A percentile compares a stretch with the other conserved stretches of the same genome.
phyloP scores from a whole-genome alignment of 768 basidiomycete species.

The Amanita rimosa region DNA sequence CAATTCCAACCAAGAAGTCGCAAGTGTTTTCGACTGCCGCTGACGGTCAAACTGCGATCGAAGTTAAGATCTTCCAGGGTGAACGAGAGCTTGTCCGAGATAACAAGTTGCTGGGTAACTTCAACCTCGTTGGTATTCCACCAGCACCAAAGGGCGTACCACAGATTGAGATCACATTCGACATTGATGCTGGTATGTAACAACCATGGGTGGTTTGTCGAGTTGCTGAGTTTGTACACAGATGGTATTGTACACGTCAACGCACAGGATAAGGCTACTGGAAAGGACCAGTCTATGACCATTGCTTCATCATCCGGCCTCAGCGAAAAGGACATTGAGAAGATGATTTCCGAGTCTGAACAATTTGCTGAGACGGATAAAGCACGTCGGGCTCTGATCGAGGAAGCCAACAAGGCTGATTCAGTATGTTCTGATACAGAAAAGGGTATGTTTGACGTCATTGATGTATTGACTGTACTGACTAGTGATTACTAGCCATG shows the following conservation, averaged over 20 bases:
- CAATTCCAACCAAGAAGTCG: conserved; percentile 99
- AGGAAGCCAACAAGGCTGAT: conserved; percentile 95
- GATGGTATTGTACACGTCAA: conserved; percentile 96
- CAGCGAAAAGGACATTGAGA: conserved; percentile 92
- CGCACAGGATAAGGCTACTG: conserved; percentile 89
- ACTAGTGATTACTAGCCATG: conserved; percentile 48
- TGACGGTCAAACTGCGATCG: conserved; percentile 98
- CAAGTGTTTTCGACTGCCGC: conserved; percentile 99
- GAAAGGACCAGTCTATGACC: conserved; percentile 91
- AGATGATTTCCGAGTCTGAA: conserved; percentile 93
- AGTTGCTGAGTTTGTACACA: conserved; percentile 14
- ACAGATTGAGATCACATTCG: conserved; percentile 85
- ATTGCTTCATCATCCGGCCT: conserved; percentile 97
- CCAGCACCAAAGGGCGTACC: conserved; percentile 76
- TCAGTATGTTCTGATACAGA: conserved; percentile 91
- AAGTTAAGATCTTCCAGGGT: conserved; percentile 99
- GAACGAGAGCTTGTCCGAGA: conserved; percentile 98
- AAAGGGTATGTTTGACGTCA: conserved; percentile 49
- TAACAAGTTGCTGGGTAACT: conserved; percentile 98
- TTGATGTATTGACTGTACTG: neutral
- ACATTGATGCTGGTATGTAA: conserved; percentile 83
- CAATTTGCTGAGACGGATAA: conserved; percentile 91
- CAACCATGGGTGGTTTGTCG: neutral
- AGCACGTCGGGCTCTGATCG: conserved; percentile 76
- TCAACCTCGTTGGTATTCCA: conserved; percentile 98